Conservation (phyloP, 805 yeast species). For the Metschnikowia amazonensis region DNA sequence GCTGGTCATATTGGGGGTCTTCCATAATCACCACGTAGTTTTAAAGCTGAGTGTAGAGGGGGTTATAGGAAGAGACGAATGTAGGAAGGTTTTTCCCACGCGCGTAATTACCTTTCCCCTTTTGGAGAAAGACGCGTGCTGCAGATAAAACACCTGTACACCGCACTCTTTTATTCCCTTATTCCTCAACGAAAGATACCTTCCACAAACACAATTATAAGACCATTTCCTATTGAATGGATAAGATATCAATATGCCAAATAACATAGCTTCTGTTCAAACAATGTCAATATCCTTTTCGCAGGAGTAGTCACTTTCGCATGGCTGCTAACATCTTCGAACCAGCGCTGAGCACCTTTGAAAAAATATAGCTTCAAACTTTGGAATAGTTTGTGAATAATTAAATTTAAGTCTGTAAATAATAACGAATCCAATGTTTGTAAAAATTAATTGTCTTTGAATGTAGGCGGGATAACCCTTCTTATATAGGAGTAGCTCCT, state of each 20-base stretch:
- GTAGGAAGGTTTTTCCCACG: constrained; percentile 6
- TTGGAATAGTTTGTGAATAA: too few relatives aligned
- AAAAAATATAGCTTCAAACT: background rate
- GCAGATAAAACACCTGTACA: background rate
- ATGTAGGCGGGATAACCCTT: background rate
- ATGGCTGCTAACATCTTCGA: background rate
- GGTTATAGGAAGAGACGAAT: constrained; percentile 1
- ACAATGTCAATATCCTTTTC: background rate
- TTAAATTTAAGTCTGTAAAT: background rate
- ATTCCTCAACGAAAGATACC: background rate
- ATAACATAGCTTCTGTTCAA: too few relatives aligned
- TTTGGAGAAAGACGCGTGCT: constrained; percentile 5
- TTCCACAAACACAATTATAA: background rate
- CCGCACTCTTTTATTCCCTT: background rate
- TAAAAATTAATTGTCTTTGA: background rate
- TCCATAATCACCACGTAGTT: constrained; percentile 17
- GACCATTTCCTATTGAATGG: too few relatives aligned
- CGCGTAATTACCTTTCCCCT: constrained; percentile 20
- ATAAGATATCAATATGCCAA: too few relatives aligned
- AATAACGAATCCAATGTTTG: background rate
- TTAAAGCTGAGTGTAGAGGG: background rate
- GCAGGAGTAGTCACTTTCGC: background rate
- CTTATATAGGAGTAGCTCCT: background rate
- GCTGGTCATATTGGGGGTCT: constrained; percentile 27
- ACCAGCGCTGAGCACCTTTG: background rate